Conservation (phyloP, 2,329 filamentous ascomycete genomes). For the Anthostomella pinea region DNA sequence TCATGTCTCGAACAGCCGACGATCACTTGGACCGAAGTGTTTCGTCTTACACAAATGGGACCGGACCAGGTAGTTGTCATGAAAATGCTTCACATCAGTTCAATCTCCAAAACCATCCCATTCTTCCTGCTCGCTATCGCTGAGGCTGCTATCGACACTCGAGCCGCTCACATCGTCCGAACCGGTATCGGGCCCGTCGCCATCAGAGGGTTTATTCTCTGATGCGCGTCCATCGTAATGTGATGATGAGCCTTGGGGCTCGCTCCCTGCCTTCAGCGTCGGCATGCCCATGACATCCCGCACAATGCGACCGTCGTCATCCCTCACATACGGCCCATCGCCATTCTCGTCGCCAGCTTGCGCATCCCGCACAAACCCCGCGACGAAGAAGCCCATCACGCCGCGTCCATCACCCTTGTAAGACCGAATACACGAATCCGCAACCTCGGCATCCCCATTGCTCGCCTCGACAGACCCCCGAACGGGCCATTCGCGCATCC, state of each 20-base stretch:
- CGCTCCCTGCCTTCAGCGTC: constrained; percentile 27
- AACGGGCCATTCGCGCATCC: constrained; percentile 73
- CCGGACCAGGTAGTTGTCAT: no score
- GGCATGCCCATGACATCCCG: constrained; percentile 31
- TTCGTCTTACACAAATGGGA: no score
- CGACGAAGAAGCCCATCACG: constrained; percentile 95
- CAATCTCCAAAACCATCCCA: constrained; percentile 36
- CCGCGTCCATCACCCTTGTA: constrained; percentile 78
- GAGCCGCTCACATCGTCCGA: constrained; percentile 16
- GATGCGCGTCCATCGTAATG: no score
- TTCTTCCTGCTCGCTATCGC: constrained; percentile 24
- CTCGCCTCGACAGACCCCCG: constrained; percentile 54
- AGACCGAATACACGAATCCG: constrained; percentile 77
- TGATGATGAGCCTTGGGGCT: constrained; percentile 45
- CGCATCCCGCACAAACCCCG: constrained; percentile 69
- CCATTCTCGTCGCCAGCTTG: constrained; percentile 13
- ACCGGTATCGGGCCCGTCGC: no score
- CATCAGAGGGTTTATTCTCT: no score
- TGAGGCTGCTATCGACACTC: constrained; percentile 13
- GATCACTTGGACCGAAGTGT: no score
- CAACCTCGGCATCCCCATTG: constrained; percentile 49
- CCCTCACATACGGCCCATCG: constrained; percentile 30
- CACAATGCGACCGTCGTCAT: constrained; percentile 29
- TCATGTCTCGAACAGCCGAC: no score
- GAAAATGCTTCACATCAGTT: constrained; percentile 5